Conservation (phyloP, 2,329 filamentous ascomycete species). For the Arthrobotrys pseudoclavata region DNA sequence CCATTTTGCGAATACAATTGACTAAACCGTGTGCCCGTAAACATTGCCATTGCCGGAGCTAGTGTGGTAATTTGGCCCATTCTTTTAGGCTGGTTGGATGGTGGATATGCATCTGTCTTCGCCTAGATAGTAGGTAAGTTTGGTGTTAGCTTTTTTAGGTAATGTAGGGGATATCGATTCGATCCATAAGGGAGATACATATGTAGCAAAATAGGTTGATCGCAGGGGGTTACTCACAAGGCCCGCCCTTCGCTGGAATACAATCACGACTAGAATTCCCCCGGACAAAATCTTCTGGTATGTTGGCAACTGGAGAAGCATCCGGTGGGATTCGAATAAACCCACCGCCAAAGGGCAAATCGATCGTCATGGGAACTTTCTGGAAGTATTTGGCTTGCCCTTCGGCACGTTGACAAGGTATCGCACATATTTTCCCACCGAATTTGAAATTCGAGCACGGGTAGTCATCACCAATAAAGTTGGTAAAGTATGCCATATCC, state of each 20-base stretch:
- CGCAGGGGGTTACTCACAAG: too few species aligned
- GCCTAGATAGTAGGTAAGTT: not conserved
- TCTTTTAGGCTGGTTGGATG: not conserved
- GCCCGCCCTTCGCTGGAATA: too few species aligned
- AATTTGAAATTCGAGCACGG: not conserved
- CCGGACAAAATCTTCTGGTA: not conserved
- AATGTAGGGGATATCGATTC: not conserved
- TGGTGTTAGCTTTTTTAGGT: not conserved
- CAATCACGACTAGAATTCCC: too few species aligned
- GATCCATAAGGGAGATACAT: too few species aligned
- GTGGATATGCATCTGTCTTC: not conserved
- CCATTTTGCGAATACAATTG: slow-evolving; percentile 14
- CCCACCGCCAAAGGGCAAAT: not conserved
- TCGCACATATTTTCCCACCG: not conserved
- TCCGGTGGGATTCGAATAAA: not conserved
- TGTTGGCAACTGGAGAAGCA: not conserved
- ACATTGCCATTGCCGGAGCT: not conserved
- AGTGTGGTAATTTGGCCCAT: not conserved
- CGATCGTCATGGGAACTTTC: not conserved
- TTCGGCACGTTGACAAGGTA: not conserved
- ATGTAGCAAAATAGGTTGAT: too few species aligned
- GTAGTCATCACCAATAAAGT: not conserved
- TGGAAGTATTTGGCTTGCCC: not conserved
- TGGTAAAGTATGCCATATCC: not conserved
- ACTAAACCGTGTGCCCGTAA: slow-evolving; percentile 11